These are phyloP conservation scores for Ramalina intermedia DNA, from an alignment of 495 filamentous ascomycete genomes.

Conservation along the genomic window DNA sequence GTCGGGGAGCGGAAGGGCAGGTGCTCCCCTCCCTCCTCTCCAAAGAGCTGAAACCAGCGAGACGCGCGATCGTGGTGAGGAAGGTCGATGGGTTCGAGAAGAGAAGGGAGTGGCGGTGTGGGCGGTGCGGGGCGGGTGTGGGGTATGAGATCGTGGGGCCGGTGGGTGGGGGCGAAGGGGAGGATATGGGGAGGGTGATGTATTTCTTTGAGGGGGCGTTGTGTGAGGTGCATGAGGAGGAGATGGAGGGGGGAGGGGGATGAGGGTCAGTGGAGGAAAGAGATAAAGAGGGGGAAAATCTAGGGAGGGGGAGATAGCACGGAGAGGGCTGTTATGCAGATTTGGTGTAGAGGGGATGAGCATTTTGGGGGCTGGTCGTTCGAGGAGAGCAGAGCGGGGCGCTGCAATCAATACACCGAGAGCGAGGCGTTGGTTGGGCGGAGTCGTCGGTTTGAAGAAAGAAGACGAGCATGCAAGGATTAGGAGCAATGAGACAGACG, in stretches of 20 bases:
- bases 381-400: too few relatives aligned
- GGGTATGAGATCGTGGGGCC: slow-evolving; percentile 37
- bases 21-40: slow-evolving; percentile 6
- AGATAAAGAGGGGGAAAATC: too few relatives aligned
- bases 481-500: too few relatives aligned
- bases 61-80: slow-evolving; percentile 38
- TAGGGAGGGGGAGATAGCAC: slow-evolving; percentile 17
- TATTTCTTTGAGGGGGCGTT: slow-evolving; percentile 46
- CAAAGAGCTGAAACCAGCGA: slow-evolving; percentile 18
- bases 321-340: neutral
- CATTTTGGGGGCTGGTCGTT: neutral
- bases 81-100: slow-evolving; percentile 64
- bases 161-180: slow-evolving; percentile 12
- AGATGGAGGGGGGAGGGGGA: slow-evolving; percentile 9
- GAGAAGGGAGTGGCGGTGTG: slow-evolving; percentile 43
- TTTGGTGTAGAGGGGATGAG: neutral
- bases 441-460: too few relatives aligned
- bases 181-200: slow-evolving; percentile 26
- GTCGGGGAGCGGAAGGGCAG: neutral
- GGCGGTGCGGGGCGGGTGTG: slow-evolving; percentile 46
- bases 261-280: neutral
- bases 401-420: too few relatives aligned
- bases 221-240: slow-evolving; percentile 27
- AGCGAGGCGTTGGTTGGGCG: too few relatives aligned
- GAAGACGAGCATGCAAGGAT: too few relatives aligned